Evolutionary conservation across 2,329 filamentous ascomycete genomes (phyloP).

Genomic region (Pseudocercospora fuligena): DNA sequence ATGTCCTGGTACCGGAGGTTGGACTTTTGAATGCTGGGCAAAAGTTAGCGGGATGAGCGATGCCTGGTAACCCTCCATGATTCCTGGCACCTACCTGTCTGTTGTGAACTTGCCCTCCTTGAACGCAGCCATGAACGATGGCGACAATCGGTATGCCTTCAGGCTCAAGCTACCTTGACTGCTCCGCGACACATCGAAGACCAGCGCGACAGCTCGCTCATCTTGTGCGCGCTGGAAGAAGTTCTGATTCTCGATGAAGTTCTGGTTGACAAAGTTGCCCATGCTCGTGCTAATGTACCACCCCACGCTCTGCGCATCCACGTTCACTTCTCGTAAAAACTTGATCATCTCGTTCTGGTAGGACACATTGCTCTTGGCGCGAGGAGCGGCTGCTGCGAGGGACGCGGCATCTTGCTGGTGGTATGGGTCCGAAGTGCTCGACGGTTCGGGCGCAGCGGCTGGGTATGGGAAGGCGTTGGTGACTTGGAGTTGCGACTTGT

Average conservation of each 20-base stretch:
- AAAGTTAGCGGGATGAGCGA: conserved; percentile 29
- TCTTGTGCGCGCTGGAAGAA: conserved; percentile 94
- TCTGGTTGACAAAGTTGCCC: conserved; percentile 95
- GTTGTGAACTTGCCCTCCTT: conserved; percentile 98
- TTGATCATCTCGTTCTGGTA: conserved; percentile 98
- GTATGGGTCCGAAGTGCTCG: conserved; percentile 65
- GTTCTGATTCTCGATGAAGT: conserved; percentile 97
- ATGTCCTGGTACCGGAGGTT: conserved; percentile 94
- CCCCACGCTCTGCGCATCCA: conserved; percentile 95
- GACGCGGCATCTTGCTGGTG: conserved; percentile 74
- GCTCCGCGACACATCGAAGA: conserved; percentile 94
- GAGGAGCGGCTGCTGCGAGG: conserved; percentile 83
- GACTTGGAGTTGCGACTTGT: conserved; percentile 78
- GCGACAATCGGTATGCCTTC: conserved; percentile 88
- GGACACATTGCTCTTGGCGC: conserved; percentile 83
- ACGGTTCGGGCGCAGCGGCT: conserved; percentile 65
- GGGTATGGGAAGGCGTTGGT: conserved; percentile 97
- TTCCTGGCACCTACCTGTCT: conserved; percentile 70
- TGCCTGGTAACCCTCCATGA: not conserved
- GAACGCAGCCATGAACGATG: conserved; percentile 84
- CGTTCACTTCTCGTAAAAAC: conserved; percentile 94
- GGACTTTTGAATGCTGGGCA: conserved; percentile 82
- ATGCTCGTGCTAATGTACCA: conserved; percentile 99
- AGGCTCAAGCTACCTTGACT: conserved; percentile 89
- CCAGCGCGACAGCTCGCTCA: conserved; percentile 82